Percentiles rank a stretch among this genome's conserved stretches.
Conservation (phyloP, 2,329 filamentous ascomycete genomes). For the Apiospora pterosperma region DNA sequence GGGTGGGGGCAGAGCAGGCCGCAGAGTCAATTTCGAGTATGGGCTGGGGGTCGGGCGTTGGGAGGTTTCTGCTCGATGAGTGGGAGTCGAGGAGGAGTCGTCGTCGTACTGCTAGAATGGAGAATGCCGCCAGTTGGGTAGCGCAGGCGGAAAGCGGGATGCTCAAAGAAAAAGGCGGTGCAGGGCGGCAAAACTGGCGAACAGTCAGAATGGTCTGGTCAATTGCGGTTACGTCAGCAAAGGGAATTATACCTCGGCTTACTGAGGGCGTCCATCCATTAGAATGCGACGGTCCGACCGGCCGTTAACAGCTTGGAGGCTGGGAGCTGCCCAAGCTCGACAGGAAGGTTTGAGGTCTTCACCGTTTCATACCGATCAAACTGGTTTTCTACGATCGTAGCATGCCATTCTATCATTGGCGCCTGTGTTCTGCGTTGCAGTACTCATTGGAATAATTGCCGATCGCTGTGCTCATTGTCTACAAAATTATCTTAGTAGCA, state of each 20-base stretch:
- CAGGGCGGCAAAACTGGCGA: neutral
- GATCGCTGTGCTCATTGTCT: neutral
- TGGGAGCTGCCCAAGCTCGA: neutral
- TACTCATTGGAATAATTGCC: neutral
- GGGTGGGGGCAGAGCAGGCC: too few relatives aligned
- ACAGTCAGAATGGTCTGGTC: neutral
- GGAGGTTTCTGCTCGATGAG: neutral
- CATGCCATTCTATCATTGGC: neutral
- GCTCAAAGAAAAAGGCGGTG: slow-evolving; percentile 8
- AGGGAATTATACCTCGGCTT: neutral
- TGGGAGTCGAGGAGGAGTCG: neutral
- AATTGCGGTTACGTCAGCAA: neutral
- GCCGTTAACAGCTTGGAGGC: neutral
- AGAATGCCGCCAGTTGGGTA: neutral
- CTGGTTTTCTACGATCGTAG: neutral
- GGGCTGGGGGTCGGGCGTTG: too few relatives aligned
- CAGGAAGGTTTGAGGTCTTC: neutral
- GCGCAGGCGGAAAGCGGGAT: neutral
- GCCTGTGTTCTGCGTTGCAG: neutral
- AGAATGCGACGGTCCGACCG: neutral
- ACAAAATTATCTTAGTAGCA: neutral
- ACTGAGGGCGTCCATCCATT: neutral
- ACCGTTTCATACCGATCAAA: neutral
- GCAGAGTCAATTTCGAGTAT: too few relatives aligned
- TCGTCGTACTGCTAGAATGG: neutral